Evolutionary conservation across 176 grass and related monocot genomes (phyloP).

Genomic region (Musa itinerans): DNA sequence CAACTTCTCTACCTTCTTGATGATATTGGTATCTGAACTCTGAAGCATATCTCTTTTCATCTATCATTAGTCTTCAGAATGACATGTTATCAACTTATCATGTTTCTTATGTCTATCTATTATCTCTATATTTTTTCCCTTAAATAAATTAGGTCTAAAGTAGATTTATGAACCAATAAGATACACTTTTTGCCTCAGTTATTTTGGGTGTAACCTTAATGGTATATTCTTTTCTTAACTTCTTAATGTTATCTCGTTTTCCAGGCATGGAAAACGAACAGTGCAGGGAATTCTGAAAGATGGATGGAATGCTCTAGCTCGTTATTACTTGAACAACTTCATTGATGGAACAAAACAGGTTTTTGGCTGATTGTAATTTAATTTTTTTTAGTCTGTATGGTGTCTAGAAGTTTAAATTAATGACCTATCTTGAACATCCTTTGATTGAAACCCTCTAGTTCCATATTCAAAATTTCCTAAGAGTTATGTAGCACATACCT

Average conservation of each 20-base stretch:
- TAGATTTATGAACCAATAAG: background rate
- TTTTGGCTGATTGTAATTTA: background rate
- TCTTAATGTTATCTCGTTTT: background rate
- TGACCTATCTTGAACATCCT: background rate
- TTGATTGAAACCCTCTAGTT: background rate
- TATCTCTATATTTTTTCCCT: background rate
- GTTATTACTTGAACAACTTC: slow-evolving; percentile 98
- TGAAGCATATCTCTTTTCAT: no score
- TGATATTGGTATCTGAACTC: no score
- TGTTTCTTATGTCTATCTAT: background rate
- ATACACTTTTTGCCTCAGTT: background rate
- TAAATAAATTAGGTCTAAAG: no score
- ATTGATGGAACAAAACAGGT: slow-evolving; percentile 95
- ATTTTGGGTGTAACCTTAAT: background rate
- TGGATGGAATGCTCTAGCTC: slow-evolving; percentile 60
- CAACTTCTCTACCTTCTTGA: no score
- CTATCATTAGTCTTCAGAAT: background rate
- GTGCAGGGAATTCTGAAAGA: slow-evolving; percentile 75
- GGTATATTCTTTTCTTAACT: background rate
- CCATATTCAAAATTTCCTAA: background rate
- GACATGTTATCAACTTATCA: background rate
- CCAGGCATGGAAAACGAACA: slow-evolving; percentile 71
- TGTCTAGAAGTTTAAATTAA: background rate
- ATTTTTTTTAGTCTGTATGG: background rate
- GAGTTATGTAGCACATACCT: background rate